phyloP scores from a whole-genome alignment of 495 filamentous ascomycete species.

The Penicillium coffeae region DNA sequence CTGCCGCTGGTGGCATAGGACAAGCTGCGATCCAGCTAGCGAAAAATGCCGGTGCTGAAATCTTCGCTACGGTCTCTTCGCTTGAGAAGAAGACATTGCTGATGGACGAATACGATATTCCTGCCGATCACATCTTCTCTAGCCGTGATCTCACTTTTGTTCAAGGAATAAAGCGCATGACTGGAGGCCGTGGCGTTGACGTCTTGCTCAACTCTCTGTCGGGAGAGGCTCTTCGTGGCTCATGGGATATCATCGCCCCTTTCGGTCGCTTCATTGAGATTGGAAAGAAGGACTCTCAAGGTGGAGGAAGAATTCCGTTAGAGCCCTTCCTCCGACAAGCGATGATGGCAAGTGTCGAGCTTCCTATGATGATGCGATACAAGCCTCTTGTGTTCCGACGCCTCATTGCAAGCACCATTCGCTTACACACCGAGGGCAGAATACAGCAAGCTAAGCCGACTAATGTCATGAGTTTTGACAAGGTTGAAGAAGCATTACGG shows the following conservation, averaged over 20 bases:
- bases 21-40: slow-evolving; percentile 17
- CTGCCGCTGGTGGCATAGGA: slow-evolving; percentile 18
- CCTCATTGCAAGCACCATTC: slow-evolving; percentile 4
- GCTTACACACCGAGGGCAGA: slow-evolving; percentile 5
- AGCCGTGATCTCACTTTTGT: too few species aligned
- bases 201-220: too few species aligned
- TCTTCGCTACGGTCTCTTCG: not conserved
- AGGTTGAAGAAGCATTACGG: slow-evolving; percentile 10
- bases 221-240: slow-evolving; percentile 35
- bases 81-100: too few species aligned
- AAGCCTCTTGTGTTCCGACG: slow-evolving; percentile 2
- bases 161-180: too few species aligned
- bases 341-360: slow-evolving; percentile 24
- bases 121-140: too few species aligned
- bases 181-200: too few species aligned
- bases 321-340: too few species aligned
- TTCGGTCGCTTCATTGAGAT: slow-evolving; percentile 59
- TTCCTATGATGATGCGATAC: slow-evolving; percentile 14
- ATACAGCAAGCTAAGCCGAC: slow-evolving; percentile 2
- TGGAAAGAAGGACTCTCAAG: too few species aligned
- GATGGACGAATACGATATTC: too few species aligned
- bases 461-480: slow-evolving; percentile 5
- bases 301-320: too few species aligned
- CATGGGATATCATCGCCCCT: slow-evolving; percentile 47
- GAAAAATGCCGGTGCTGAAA: not conserved